Evolutionary conservation across 2,329 filamentous ascomycete genomes (phyloP), one percentile per base, ranked within the genome.

Genomic region (Fusarium sp.): DNA sequence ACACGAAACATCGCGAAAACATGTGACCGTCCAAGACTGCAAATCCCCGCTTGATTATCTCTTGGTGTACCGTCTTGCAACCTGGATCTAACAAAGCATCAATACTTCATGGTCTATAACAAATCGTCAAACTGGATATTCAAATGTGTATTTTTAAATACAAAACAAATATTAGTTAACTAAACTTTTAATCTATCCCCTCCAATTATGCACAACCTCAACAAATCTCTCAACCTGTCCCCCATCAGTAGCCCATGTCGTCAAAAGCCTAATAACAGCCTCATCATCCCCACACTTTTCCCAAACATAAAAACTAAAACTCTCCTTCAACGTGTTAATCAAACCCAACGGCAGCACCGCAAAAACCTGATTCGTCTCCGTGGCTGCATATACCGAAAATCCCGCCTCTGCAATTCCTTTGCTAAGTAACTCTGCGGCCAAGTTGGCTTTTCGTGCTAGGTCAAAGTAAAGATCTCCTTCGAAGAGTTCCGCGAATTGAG

Each of bases 331-430:
- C 23, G 67, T 71, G 4, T 77, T 72, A 23, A 84, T 78, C 37
- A 85, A 50, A 0, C 67, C 69, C 14, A 79, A 39, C 0, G 83
- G 83, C 6, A 86, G 66, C 3, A 81, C 76, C 0, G 82, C 82
- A 76, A 86, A 86, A 4, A 86, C 84, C 68, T 86, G 84, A 54
- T 86, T 86, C 11, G 84, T 86, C 73, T 85, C 81, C 1, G 84
- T 85, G 21, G 78, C 78, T 1, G 82, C 83, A 18, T 77, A 77
- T 10, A 85, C 69, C 1, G 72, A 68, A 71, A 80, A 85, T 0
- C 84, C 84, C 2, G 81, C 76, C 0, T 75, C 74, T 3, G 79
- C 77, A 21, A 86, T 81, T n/a, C 79, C 80, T 2, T 67, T 74
- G 0, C 84, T 84, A 6, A 86, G 78, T 50, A 75, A 78, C 65